Conservation (phyloP, 805 yeast species). For the Myxozyma neglecta region DNA sequence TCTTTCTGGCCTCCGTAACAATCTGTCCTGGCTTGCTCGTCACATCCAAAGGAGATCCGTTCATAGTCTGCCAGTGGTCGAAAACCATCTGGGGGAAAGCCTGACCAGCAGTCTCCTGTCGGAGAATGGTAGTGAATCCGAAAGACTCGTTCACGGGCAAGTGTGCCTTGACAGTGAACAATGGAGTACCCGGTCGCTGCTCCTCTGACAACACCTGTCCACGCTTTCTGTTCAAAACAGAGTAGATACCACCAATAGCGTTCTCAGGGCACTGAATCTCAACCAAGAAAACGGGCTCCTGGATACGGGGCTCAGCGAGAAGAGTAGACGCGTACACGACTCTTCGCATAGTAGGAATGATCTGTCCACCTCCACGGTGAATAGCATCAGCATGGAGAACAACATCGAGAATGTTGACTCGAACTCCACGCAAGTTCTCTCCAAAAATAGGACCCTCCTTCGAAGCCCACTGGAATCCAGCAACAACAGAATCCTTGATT, state of each 20-base stretch:
- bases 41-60: conserved; percentile 92
- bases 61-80: conserved; percentile 94
- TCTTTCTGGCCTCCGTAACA: conserved; percentile 74
- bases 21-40: conserved; percentile 67
- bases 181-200: conserved; percentile 99
- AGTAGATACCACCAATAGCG: conserved; percentile 99
- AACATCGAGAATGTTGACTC: conserved; percentile 98
- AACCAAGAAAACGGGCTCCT: conserved; percentile 98
- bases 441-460: conserved; percentile 99
- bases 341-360: conserved; percentile 99
- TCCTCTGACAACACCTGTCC: conserved; percentile 99
- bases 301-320: conserved; percentile 97
- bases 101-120: conserved; percentile 99
- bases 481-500: conserved; percentile 99
- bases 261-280: conserved; percentile 99
- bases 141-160: conserved; percentile 99
- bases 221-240: conserved; percentile 95
- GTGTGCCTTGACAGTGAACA: conserved; percentile 99
- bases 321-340: conserved; percentile 97
- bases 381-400: conserved; percentile 99
- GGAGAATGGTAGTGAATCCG: conserved; percentile 99
- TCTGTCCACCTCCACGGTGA: conserved; percentile 99
- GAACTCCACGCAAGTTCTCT: conserved; percentile 93
- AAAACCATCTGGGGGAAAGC: conserved; percentile 99
- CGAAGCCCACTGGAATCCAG: conserved; percentile 99